phyloP scores from a whole-genome alignment of 2,329 filamentous ascomycete genomes.

The Neofusicoccum ribis region DNA sequence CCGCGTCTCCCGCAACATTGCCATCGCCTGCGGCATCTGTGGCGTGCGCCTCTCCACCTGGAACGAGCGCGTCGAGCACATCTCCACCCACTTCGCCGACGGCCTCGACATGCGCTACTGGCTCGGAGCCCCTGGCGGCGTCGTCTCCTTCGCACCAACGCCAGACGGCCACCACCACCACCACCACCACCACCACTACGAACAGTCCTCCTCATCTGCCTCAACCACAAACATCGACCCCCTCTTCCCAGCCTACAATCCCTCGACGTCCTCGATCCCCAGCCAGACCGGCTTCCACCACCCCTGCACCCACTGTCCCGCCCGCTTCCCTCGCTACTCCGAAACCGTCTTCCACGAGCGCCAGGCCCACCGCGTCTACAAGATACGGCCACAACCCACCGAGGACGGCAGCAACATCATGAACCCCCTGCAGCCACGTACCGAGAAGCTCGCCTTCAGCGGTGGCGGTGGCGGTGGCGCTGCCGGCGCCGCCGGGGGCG shows the following conservation, averaged over 20 bases:
- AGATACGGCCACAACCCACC: background rate
- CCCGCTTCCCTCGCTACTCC: background rate
- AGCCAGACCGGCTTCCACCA: background rate
- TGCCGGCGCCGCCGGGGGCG: background rate
- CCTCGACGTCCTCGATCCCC: background rate
- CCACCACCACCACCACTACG: background rate
- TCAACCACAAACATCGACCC: background rate
- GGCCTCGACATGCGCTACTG: slow-evolving; percentile 31
- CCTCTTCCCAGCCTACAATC: background rate
- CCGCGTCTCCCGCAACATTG: slow-evolving; percentile 26
- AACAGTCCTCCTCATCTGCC: background rate
- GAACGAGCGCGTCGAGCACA: slow-evolving; percentile 29
- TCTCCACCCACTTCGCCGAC: slow-evolving; percentile 29
- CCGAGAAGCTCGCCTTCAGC: background rate
- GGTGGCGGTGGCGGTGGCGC: background rate
- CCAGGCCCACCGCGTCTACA: slow-evolving; percentile 17
- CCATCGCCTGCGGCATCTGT: slow-evolving; percentile 33
- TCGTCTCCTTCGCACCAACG: background rate
- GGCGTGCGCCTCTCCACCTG: slow-evolving; percentile 26
- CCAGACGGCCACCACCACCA: background rate
- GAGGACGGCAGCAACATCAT: background rate
- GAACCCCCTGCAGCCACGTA: background rate
- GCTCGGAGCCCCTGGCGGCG: slow-evolving; percentile 27
- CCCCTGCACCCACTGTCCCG: background rate
- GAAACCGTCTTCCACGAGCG: slow-evolving; percentile 22